Percentiles rank a stretch among this genome's conserved stretches.
Conservation (phyloP, 371 early-diverging fungal species). For the Mortierella sp. region DNA sequence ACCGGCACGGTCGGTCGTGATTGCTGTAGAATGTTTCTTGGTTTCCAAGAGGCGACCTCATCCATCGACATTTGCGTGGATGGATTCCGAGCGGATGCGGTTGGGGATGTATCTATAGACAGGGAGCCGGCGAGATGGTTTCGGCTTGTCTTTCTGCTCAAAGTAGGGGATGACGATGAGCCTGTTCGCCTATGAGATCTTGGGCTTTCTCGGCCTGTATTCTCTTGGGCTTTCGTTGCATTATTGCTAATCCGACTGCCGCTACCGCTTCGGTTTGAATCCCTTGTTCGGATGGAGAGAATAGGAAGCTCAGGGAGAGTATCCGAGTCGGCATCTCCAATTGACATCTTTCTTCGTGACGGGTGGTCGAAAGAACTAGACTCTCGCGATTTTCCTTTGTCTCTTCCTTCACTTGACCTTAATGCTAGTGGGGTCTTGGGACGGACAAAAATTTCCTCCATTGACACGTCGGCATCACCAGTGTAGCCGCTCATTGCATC, state of each 20-base stretch:
- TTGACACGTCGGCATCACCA: slow-evolving; percentile 52
- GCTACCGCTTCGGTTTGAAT: slow-evolving; percentile 20
- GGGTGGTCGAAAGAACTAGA: slow-evolving; percentile 15
- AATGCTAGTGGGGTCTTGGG: slow-evolving; percentile 26
- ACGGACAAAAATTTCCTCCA: slow-evolving; percentile 46
- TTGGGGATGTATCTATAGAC: background rate
- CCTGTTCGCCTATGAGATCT: slow-evolving; percentile 16
- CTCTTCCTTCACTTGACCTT: slow-evolving; percentile 2
- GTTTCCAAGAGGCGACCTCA: slow-evolving; percentile 38
- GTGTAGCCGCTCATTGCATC: slow-evolving; percentile 55
- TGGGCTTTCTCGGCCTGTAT: slow-evolving; percentile 23
- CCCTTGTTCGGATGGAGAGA: slow-evolving; percentile 27
- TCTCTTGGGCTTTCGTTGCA: background rate
- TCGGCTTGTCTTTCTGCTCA: slow-evolving; percentile 30
- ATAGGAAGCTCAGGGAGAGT: slow-evolving; percentile 36
- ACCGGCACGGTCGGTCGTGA: slow-evolving; percentile 14
- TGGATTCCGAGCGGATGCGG: background rate
- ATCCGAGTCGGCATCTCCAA: slow-evolving; percentile 42
- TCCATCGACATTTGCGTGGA: slow-evolving; percentile 20
- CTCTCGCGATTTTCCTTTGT: slow-evolving; percentile 23
- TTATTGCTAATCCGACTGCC: slow-evolving; percentile 4
- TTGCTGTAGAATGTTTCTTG: slow-evolving; percentile 23
- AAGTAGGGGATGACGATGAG: slow-evolving; percentile 14
- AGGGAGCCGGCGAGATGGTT: slow-evolving; percentile 10
- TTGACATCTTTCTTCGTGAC: slow-evolving; percentile 33